A percentile compares a stretch with the other conserved stretches of the same genome.
Evolutionary conservation across 2,329 filamentous ascomycete species (phyloP).

Genomic region (Colletotrichum chrysophilum): DNA sequence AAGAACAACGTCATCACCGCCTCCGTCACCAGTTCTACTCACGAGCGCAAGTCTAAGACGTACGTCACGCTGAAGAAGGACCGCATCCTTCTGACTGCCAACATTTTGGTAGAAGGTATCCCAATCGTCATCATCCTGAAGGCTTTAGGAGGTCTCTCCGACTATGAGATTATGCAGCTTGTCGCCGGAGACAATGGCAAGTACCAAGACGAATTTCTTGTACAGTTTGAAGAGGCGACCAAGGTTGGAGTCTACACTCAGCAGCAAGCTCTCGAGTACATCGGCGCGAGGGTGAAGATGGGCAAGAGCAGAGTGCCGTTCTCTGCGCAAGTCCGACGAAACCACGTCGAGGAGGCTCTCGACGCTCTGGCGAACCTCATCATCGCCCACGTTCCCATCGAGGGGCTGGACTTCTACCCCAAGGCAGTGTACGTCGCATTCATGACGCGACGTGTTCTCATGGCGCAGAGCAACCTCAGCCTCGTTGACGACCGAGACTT

Average conservation of each 20-base stretch:
- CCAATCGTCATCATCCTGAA: constrained; percentile 94
- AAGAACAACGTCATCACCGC: constrained; percentile 95
- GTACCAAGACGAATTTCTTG: constrained; percentile 93
- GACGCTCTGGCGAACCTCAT: constrained; percentile 93
- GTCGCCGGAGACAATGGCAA: constrained; percentile 85
- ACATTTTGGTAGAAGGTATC: constrained; percentile 91
- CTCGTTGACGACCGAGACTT: constrained; percentile 97
- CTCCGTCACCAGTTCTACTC: constrained; percentile 96
- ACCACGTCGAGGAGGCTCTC: constrained; percentile 87
- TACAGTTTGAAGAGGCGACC: constrained; percentile 93
- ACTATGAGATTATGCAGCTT: constrained; percentile 92
- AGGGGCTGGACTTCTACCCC: constrained; percentile 92
- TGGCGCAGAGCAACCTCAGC: constrained; percentile 88
- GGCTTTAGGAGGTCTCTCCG: constrained; percentile 90
- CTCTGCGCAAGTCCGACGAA: constrained; percentile 63
- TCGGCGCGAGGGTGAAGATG: constrained; percentile 87
- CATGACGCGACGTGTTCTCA: constrained; percentile 95
- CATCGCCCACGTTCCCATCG: constrained; percentile 91
- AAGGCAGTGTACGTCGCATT: constrained; percentile 96
- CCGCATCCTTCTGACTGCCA: constrained; percentile 86
- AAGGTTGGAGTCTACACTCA: constrained; percentile 89
- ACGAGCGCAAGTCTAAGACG: constrained; percentile 97
- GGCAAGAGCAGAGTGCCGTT: constrained; percentile 66
- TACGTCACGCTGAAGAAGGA: constrained; percentile 96
- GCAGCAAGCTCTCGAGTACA: constrained; percentile 92